Conservation (phyloP, 805 yeast genomes). For the Kuraishia hungarica region DNA sequence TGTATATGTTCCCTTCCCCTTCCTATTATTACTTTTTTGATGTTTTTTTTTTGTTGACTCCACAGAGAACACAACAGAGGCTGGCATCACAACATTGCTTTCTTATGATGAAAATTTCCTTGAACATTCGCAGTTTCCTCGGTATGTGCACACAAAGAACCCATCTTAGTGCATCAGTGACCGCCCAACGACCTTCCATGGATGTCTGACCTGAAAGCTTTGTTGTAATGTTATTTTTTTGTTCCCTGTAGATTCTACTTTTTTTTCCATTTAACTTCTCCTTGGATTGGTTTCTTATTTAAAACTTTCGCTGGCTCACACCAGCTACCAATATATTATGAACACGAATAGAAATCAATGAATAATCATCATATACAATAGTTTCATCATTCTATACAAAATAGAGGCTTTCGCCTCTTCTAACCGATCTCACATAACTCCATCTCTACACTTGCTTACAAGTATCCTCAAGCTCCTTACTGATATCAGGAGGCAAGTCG, state of each 20-base stretch:
- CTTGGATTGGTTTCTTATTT: too few species aligned
- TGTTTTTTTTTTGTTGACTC: too few species aligned
- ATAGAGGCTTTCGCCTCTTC: background rate
- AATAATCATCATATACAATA: background rate
- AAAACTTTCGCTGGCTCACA: background rate
- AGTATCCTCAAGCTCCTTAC: conserved; percentile 45
- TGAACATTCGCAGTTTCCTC: conserved; percentile 94
- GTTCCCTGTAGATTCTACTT: background rate
- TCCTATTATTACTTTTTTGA: too few species aligned
- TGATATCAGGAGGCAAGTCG: conserved; percentile 45
- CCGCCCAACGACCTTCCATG: conserved; percentile 86
- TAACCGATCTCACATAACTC: background rate
- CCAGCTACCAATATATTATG: background rate
- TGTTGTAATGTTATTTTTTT: background rate
- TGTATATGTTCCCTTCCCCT: background rate
- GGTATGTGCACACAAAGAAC: conserved; percentile 81
- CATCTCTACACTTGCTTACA: conserved; percentile 35
- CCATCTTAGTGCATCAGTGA: conserved; percentile 79
- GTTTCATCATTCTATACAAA: background rate
- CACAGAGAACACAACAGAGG: background rate
- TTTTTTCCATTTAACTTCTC: too few species aligned
- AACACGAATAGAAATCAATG: background rate
- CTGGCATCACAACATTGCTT: conserved; percentile 10
- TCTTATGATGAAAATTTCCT: conserved; percentile 68
- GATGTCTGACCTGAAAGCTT: conserved; percentile 62